Evolutionary conservation across 1,139 yeast species (phyloP).

Genomic region (Candida sp.): DNA sequence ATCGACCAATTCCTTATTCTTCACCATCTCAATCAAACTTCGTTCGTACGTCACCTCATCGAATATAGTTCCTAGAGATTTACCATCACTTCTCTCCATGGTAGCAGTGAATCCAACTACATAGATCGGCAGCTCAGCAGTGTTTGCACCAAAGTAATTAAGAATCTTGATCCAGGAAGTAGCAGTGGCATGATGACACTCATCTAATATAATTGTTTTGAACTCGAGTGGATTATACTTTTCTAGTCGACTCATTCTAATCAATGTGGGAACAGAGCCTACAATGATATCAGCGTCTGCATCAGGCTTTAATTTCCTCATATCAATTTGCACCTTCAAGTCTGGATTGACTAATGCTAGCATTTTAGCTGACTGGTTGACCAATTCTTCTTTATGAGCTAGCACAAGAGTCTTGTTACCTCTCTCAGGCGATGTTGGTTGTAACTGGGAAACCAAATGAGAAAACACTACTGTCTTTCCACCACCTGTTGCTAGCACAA

Average conservation of each 20-base stretch:
- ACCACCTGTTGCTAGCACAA: constrained; percentile 91
- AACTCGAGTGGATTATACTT: constrained; percentile 55
- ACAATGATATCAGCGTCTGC: constrained; percentile 61
- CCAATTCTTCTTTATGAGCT: constrained; percentile 82
- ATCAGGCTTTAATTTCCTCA: constrained; percentile 48
- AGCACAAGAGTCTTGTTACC: constrained; percentile 60
- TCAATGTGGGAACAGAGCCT: constrained; percentile 73
- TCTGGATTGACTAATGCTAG: constrained; percentile 49
- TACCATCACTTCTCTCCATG: constrained; percentile 60
- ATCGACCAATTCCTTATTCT: constrained; percentile 66
- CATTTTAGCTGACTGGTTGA: constrained; percentile 62
- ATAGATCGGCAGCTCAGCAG: constrained; percentile 39
- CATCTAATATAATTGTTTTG: constrained; percentile 81
- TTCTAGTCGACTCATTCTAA: constrained; percentile 44
- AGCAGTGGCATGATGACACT: constrained; percentile 92
- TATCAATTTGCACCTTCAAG: constrained; percentile 63
- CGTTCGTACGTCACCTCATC: constrained; percentile 77
- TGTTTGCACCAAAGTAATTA: constrained; percentile 52
- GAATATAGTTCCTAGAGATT: constrained; percentile 55
- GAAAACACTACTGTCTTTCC: constrained; percentile 91
- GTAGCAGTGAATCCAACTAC: constrained; percentile 92
- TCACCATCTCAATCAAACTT: constrained; percentile 61
- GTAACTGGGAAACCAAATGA: constrained; percentile 52
- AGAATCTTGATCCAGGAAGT: constrained; percentile 59
- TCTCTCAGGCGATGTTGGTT: constrained; percentile 19